Base-by-base conservation (phyloP, 768 basidiomycete species). In the Pleurotus giganteus region DNA sequence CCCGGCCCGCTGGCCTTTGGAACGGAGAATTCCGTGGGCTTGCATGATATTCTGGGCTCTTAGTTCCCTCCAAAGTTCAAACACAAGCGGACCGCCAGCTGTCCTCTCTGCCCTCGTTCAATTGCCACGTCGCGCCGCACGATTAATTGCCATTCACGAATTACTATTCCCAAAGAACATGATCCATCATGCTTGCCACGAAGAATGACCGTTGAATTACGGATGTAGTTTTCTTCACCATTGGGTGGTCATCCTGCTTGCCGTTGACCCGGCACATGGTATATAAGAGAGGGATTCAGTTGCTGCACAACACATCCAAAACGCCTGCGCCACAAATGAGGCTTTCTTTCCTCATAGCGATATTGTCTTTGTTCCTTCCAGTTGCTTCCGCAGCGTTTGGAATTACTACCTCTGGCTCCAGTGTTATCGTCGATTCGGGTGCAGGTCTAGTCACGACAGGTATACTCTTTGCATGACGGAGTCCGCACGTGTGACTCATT, bases 301-400 rank as follows among this genome's bases (percentile, higher is more conserved):
- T 39, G 24, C 28, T 17, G 34, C 36, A 44, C 27, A 28, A 15
- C 26, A 21, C 23, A 23, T 17, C 49, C 42, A 28, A 32, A 37
- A 24, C 27, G n/a, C 17, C 11, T 27, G 27, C 39, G 44, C n/a
- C 19, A 36, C 54, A 58, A 41, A 71, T 68, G 63, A 64, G 61
- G 58, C 24, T 29, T 41, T 15, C 21, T 39, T 58, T 62, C 46
- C 47, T 60, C 31, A 56, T 62, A 55, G 9, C 67, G 47, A 60
- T 58, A 36, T 53, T 69, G 44, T 28, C 69, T 41, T 63, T 57
- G n/a, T 63, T 65, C 21, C 50, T 69, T 29, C 70, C 73, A 5
- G 60, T 58, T 26, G 70, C 63, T n/a, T 73, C 75, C 34, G 76
- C 77, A 9, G 74, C 75, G 6, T 79, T 79, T 56, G 78, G 77